A percentile compares a stretch with the other conserved stretches of the same genome.
Evolutionary conservation across 1,284 basidiomycete genomes (phyloP).

Genomic region (Wolfiporia cocos): DNA sequence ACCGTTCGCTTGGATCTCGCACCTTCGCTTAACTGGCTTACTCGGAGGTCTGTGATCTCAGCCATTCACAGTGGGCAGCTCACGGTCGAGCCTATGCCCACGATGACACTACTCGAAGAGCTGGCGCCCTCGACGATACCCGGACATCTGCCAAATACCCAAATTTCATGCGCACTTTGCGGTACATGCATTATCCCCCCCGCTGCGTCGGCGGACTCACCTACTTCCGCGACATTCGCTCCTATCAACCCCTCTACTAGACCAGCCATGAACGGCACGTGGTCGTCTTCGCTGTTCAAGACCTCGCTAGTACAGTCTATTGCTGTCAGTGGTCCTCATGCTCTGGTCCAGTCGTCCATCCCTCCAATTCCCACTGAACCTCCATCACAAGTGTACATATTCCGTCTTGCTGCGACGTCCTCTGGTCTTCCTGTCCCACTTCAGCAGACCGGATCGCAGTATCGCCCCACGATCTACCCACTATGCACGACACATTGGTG

Average conservation of each 20-base stretch:
- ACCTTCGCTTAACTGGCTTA: constrained; percentile 90
- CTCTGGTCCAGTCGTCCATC: constrained; percentile 18
- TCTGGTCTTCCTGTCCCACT: constrained; percentile 23
- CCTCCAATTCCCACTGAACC: constrained; percentile 26
- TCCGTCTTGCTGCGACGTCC: constrained; percentile 40
- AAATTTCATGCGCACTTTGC: constrained; percentile 67
- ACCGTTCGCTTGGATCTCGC: constrained; percentile 91
- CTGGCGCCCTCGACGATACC: constrained; percentile 37
- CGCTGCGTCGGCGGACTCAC: constrained; percentile 11
- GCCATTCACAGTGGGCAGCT: constrained; percentile 89
- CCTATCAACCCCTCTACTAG: constrained; percentile 22
- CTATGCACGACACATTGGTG: constrained; percentile 78
- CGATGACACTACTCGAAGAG: constrained; percentile 48
- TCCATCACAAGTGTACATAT: constrained; percentile 47
- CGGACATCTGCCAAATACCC: constrained; percentile 30
- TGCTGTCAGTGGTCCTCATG: constrained; percentile 20
- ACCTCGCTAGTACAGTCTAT: constrained; percentile 34
- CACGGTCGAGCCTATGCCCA: constrained; percentile 80
- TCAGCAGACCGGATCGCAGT: constrained; percentile 17
- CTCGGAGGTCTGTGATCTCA: constrained; percentile 77
- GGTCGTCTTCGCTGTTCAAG: constrained; percentile 55
- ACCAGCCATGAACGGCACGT: constrained; percentile 32
- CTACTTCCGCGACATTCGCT: constrained; percentile 19
- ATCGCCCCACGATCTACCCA: constrained; percentile 44
- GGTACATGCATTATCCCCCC: constrained; percentile 46